Conservation (phyloP, 441 rosid species). For the Viola pubescens region DNA sequence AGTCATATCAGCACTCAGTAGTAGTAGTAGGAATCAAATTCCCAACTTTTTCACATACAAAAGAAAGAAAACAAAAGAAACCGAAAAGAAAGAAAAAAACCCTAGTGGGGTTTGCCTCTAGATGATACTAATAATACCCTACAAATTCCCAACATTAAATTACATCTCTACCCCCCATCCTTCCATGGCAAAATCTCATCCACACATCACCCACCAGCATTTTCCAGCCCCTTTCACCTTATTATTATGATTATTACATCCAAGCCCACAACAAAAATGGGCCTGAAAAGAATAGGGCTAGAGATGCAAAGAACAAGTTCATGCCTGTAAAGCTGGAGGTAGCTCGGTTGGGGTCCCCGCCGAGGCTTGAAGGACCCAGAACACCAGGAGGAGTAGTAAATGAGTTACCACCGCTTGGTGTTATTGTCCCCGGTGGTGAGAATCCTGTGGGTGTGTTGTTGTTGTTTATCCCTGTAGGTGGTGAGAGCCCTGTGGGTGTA, state of each 20-base stretch:
- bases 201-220: conserved; percentile 16
- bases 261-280: conserved; percentile 27
- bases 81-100: conserved; percentile 11
- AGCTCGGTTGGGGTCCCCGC: no score
- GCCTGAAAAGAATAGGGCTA: conserved; percentile 31
- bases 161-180: conserved; percentile 18
- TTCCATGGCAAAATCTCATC: conserved; percentile 36
- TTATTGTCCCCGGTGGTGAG: no score
- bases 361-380: not conserved
- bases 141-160: conserved; percentile 13
- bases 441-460: no score
- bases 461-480: no score
- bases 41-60: conserved; percentile 24
- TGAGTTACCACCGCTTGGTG: no score
- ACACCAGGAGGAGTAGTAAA: conserved; percentile 15
- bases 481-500: no score
- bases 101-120: conserved; percentile 26
- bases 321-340: not conserved
- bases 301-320: conserved; percentile 19
- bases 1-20: conserved; percentile 16
- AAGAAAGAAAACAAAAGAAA: not conserved
- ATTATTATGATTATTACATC: not conserved
- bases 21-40: conserved; percentile 32
- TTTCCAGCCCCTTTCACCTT: not conserved
- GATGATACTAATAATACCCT: conserved; percentile 11